Evolutionary conservation across 2,329 filamentous ascomycete genomes (phyloP), one percentile per base, ranked within the genome.

Genomic region (Dactylellina sp.): DNA sequence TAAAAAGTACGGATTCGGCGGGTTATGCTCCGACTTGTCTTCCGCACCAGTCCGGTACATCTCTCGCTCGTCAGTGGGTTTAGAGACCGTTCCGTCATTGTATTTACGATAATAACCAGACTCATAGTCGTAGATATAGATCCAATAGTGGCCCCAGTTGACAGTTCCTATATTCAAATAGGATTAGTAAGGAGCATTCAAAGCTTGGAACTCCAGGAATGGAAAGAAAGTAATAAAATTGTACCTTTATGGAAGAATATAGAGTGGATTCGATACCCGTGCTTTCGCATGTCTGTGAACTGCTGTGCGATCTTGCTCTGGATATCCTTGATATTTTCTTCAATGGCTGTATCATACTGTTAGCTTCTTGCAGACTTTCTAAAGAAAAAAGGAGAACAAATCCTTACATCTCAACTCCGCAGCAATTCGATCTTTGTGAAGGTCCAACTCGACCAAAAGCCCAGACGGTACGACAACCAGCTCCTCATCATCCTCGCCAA

Each of bases 121-220:
- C 76, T 89, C 86, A 80, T 96, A 96, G 82, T 98, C 95, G 79
- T 89, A 91, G 76, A 99, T 96, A 86, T 93, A 97, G 47, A 97
- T 92, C 89, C 92, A 97, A 82, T 98, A 99, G 81, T 99, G 95
- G 0, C 95, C 95, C 49, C 89, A 89, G 47, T 85, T 86, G 42
- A 89, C 85, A 25, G 81, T 82, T 28, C 86, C 85, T 78, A 50
- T 46, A 50, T 20, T 24, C 7, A 18, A 32, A 20, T 52, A 12
- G 1, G 40, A 18, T 46, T 39, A 12, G 11, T 56, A 44, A 12
- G 20, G 2, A 20, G 6, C 25, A 12, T n/a, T n/a, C n/a, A n/a
- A n/a, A n/a, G n/a, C n/a, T n/a, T n/a, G n/a, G n/a, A n/a, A n/a
- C n/a, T n/a, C n/a, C n/a, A n/a, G n/a, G n/a, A n/a, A n/a, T n/a